Conservation (phyloP, 2,329 filamentous ascomycete genomes). For the Trichoderma lentiforme region DNA sequence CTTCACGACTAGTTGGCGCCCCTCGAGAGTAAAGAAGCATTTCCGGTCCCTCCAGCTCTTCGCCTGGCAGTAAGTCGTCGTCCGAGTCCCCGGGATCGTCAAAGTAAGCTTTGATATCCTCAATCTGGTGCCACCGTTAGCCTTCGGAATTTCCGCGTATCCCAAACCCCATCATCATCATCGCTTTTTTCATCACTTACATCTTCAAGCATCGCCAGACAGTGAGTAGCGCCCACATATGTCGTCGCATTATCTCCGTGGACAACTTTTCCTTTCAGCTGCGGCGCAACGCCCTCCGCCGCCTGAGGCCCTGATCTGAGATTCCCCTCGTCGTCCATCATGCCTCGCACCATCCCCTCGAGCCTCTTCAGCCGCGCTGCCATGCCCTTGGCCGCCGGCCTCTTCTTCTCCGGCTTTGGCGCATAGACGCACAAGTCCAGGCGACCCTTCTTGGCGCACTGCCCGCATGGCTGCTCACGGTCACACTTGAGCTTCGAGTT, state of each 20-base stretch:
- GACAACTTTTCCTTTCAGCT: constrained; percentile 42
- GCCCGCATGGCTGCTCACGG: constrained; percentile 48
- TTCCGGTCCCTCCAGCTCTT: constrained; percentile 40
- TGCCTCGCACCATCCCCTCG: constrained; percentile 55
- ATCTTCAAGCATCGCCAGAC: constrained; percentile 59
- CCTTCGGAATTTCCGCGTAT: not conserved
- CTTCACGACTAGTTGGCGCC: constrained; percentile 40
- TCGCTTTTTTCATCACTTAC: constrained; percentile 31
- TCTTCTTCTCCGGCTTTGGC: constrained; percentile 40
- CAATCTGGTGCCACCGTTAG: constrained; percentile 42
- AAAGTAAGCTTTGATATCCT: constrained; percentile 58
- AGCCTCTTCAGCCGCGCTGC: constrained; percentile 52
- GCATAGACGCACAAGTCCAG: constrained; percentile 48
- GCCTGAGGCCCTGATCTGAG: constrained; percentile 4
- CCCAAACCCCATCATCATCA: not conserved
- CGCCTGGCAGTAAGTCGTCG: constrained; percentile 32
- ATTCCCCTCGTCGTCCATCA: constrained; percentile 44
- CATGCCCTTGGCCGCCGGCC: constrained; percentile 48
- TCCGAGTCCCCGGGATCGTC: constrained; percentile 43
- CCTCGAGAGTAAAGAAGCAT: constrained; percentile 42
- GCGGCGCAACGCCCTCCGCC: constrained; percentile 22
- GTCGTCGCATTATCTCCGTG: constrained; percentile 42
- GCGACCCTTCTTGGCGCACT: constrained; percentile 50
- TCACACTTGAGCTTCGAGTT: constrained; percentile 57
- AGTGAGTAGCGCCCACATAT: constrained; percentile 59